Evolutionary conservation across 768 basidiomycete species (phyloP).

Genomic region (Boletus reticuloceps): DNA sequence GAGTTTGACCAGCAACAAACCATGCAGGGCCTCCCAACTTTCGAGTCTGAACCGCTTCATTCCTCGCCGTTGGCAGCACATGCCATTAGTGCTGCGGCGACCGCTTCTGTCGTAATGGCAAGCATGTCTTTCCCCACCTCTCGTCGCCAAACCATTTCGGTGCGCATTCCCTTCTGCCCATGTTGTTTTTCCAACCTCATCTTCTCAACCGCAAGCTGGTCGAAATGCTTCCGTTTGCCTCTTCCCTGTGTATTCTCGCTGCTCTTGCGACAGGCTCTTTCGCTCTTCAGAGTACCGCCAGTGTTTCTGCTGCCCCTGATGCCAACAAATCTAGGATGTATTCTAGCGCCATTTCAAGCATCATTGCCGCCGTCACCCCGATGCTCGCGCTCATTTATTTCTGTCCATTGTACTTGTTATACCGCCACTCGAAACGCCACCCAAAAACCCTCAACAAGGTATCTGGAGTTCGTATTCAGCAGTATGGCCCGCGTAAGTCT

Average conservation of each 20-base stretch:
- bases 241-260: conserved; percentile 32
- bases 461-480: conserved; percentile 44
- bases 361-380: conserved; percentile 35
- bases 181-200: conserved; percentile 12
- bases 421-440: conserved; percentile 43
- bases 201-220: conserved; percentile 29
- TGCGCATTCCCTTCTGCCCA: conserved; percentile 19
- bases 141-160: conserved; percentile 30
- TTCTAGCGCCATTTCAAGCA: conserved; percentile 35
- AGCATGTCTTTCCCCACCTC: conserved; percentile 27
- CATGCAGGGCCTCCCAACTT: conserved; percentile 32
- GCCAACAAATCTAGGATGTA: conserved; percentile 30
- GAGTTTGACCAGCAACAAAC: conserved; percentile 22
- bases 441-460: conserved; percentile 51
- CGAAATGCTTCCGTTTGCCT: conserved; percentile 38
- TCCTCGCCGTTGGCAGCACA: conserved; percentile 30
- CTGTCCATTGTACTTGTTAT: conserved; percentile 48
- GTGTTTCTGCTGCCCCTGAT: conserved; percentile 18
- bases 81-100: conserved; percentile 30
- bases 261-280: conserved; percentile 33
- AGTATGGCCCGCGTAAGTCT: conserved; percentile 51
- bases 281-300: conserved; percentile 23
- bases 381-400: conserved; percentile 46
- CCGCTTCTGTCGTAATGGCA: conserved; percentile 31
- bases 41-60: conserved; percentile 25